Evolutionary conservation across 1,139 yeast species (phyloP).

Genomic region (Diutina scorzettiae): DNA sequence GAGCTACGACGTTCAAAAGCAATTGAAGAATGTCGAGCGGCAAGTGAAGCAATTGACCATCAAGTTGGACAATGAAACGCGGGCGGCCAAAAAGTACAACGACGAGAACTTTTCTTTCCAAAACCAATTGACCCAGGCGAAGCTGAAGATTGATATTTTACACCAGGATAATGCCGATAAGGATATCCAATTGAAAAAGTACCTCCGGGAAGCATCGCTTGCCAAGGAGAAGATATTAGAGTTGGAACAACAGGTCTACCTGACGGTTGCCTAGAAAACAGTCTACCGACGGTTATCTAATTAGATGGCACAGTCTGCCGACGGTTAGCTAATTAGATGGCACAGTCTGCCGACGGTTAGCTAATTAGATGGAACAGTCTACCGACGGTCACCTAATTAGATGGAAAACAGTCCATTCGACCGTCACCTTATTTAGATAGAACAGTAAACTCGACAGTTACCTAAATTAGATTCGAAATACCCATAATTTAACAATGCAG

Average conservation of each 20-base stretch:
- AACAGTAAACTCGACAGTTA: no score
- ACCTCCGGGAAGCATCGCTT: constrained; percentile 31
- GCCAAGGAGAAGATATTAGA: constrained; percentile 7
- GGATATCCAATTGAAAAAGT: constrained; percentile 23
- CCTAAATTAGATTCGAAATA: no score
- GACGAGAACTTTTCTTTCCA: constrained; percentile 37
- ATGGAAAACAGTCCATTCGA: no score
- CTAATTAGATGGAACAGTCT: no score
- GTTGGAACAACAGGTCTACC: neutral
- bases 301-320: no score
- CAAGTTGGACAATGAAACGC: constrained; percentile 24
- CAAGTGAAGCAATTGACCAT: constrained; percentile 25
- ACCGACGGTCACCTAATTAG: no score
- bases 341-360: no score
- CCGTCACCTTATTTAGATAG: no score
- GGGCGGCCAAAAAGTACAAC: constrained; percentile 30
- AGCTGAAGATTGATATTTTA: constrained; percentile 23
- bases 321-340: no score
- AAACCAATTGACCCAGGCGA: constrained; percentile 27
- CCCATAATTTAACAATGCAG: no score
- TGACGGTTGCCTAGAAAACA: no score
- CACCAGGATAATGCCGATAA: constrained; percentile 30
- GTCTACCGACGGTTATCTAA: no score
- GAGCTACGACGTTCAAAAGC: constrained; percentile 10
- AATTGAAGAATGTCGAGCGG: constrained; percentile 17